Evolutionary conservation across 2,329 filamentous ascomycete genomes (phyloP).

Genomic region (Trichoderma cornu-damae): DNA sequence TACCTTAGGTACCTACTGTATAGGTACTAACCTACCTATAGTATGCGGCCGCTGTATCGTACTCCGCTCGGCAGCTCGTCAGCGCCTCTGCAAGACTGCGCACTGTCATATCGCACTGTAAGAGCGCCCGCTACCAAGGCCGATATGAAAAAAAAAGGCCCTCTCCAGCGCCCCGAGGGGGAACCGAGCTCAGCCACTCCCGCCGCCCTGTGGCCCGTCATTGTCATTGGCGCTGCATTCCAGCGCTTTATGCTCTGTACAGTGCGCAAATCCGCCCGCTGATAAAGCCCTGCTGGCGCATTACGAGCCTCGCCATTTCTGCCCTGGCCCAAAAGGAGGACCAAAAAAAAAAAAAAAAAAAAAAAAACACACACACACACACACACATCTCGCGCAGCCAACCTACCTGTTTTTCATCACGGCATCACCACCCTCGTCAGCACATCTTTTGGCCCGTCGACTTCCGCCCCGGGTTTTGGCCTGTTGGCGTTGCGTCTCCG

Average conservation of each 20-base stretch:
- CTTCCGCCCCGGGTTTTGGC: not conserved
- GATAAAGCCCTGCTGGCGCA: not conserved
- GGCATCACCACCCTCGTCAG: slow-evolving; percentile 1
- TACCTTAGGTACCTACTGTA: too few relatives aligned
- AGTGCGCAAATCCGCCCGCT: not conserved
- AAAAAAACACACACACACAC: too few relatives aligned
- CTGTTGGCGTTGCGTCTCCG: not conserved
- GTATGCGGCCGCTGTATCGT: too few relatives aligned
- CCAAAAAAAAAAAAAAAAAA: too few relatives aligned
- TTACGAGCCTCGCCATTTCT: not conserved
- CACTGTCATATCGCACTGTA: slow-evolving; percentile 3
- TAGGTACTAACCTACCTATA: too few relatives aligned
- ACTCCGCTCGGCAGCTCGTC: not conserved
- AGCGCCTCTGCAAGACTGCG: not conserved
- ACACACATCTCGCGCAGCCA: not conserved
- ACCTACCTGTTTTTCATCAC: not conserved
- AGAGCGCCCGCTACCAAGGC: not conserved
- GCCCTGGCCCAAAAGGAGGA: slow-evolving; percentile 14
- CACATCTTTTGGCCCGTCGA: not conserved
- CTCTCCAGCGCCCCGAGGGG: not conserved
- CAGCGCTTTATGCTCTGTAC: slow-evolving; percentile 6
- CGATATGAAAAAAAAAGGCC: slow-evolving; percentile 14
- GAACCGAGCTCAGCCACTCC: slow-evolving; percentile 5
- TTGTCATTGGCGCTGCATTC: slow-evolving; percentile 7
- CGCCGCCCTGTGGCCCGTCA: slow-evolving; percentile 7